phyloP scores from a whole-genome alignment of 2,329 filamentous ascomycete genomes.

The Volutella citrinella region DNA sequence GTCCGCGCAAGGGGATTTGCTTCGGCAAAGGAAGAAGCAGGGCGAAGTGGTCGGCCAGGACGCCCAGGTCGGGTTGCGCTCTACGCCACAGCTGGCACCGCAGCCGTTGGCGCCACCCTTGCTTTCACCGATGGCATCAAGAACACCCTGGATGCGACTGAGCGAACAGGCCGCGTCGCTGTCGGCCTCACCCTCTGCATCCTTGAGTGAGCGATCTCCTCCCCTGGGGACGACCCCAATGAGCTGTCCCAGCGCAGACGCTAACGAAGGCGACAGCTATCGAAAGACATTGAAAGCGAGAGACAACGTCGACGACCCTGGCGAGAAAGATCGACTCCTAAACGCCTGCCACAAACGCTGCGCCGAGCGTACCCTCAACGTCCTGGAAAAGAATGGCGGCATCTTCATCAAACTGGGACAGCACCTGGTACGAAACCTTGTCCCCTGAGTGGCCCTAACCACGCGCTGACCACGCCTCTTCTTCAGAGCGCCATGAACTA shows the following conservation, averaged over 20 bases:
- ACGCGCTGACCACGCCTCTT: slow-evolving; percentile 21
- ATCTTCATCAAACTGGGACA: slow-evolving; percentile 99
- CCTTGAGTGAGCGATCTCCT: slow-evolving; percentile 65
- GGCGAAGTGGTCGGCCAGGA: slow-evolving; percentile 16
- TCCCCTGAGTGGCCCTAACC: background rate
- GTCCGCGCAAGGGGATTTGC: slow-evolving; percentile 27
- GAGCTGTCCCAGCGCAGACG: no score
- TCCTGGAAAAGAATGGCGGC: slow-evolving; percentile 92
- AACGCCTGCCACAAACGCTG: slow-evolving; percentile 89
- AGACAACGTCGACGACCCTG: slow-evolving; percentile 58
- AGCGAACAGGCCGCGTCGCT: slow-evolving; percentile 77
- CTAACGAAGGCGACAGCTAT: no score
- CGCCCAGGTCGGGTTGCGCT: slow-evolving; percentile 36
- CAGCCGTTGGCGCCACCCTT: slow-evolving; percentile 45
- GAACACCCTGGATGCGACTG: slow-evolving; percentile 70
- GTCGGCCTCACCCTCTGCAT: slow-evolving; percentile 76
- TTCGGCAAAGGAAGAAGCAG: slow-evolving; percentile 24
- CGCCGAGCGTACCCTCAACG: slow-evolving; percentile 79
- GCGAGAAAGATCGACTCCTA: slow-evolving; percentile 65
- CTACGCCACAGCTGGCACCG: slow-evolving; percentile 50
- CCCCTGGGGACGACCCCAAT: background rate
- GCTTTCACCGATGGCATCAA: slow-evolving; percentile 68
- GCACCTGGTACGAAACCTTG: slow-evolving; percentile 60
- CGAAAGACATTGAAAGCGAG: slow-evolving; percentile 74
- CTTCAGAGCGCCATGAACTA: slow-evolving; percentile 90